Percentiles rank a stretch among this genome's conserved stretches.
phyloP scores from a whole-genome alignment of 768 basidiomycete genomes.

The Russula brevipes region DNA sequence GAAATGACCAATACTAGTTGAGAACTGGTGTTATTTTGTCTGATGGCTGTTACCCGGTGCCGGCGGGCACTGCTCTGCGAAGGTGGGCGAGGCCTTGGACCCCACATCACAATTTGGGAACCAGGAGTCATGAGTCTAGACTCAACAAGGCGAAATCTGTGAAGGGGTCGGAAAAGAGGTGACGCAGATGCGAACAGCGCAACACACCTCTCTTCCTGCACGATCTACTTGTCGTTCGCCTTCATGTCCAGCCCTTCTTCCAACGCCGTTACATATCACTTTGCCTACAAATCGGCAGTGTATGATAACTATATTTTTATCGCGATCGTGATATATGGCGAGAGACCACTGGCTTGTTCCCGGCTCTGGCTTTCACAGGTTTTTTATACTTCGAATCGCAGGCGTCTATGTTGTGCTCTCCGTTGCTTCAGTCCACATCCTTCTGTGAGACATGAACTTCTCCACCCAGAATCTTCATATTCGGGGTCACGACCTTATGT shows the following conservation, averaged over 20 bases:
- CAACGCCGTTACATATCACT: not conserved
- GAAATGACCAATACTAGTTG: too few species aligned
- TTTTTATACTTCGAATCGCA: not conserved
- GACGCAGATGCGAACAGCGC: too few species aligned
- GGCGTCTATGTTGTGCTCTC: slow-evolving; percentile 12
- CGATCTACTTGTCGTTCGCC: not conserved
- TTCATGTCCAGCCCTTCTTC: slow-evolving; percentile 2
- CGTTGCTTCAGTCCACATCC: slow-evolving; percentile 12
- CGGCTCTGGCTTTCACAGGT: not conserved
- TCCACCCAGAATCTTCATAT: slow-evolving; percentile 12
- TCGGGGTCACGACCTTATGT: slow-evolving; percentile 18
- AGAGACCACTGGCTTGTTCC: not conserved
- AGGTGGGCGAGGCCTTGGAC: too few species aligned
- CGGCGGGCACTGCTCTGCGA: too few species aligned
- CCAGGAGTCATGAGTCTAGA: too few species aligned
- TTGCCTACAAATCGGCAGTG: slow-evolving; percentile 5
- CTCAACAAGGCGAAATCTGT: too few species aligned
- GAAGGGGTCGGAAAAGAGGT: too few species aligned
- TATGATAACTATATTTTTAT: slow-evolving; percentile 14
- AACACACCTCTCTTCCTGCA: too few species aligned
- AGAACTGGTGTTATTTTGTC: too few species aligned
- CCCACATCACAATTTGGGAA: too few species aligned
- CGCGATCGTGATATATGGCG: slow-evolving; percentile 17
- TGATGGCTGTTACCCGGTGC: too few species aligned
- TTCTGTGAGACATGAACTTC: slow-evolving; percentile 12